Percentiles rank a stretch among this genome's conserved stretches.
These are phyloP conservation scores for Blastobotrys persicus DNA, from an alignment of 1,139 yeast genomes.

Conservation along the genomic window DNA sequence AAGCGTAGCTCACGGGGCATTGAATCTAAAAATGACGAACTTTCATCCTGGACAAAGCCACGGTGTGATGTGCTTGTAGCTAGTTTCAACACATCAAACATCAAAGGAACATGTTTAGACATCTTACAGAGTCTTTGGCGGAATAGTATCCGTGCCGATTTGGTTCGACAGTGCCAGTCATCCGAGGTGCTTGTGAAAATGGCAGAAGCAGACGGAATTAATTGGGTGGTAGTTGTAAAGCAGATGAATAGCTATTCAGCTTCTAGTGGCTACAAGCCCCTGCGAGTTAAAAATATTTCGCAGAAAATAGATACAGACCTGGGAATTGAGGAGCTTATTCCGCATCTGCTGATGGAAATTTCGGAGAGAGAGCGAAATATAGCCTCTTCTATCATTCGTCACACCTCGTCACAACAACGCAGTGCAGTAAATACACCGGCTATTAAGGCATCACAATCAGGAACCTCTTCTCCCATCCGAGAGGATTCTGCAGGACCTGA, in stretches of 20 bases:
- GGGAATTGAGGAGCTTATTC: conserved; percentile 61
- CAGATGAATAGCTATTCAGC: conserved; percentile 44
- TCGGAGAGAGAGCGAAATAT: conserved; percentile 27
- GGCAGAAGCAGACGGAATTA: conserved; percentile 68
- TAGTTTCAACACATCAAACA: conserved; percentile 50
- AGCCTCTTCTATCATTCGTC: background rate
- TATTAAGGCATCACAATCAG: background rate
- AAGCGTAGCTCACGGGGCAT: conserved; percentile 20
- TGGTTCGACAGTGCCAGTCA: conserved; percentile 48
- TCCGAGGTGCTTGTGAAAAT: conserved; percentile 67
- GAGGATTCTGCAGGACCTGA: conserved; percentile 1
- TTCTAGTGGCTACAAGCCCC: conserved; percentile 59
- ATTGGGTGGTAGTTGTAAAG: conserved; percentile 71
- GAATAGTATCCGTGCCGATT: conserved; percentile 67
- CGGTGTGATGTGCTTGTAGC: conserved; percentile 83
- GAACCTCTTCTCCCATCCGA: conserved; percentile 4
- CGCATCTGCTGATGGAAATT: conserved; percentile 48
- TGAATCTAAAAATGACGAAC: conserved; percentile 20
- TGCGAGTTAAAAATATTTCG: conserved; percentile 63
- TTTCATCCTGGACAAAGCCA: conserved; percentile 25
- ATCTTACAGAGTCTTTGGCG: conserved; percentile 68
- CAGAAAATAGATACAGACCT: conserved; percentile 66
- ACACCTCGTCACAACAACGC: background rate
- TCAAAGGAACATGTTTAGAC: conserved; percentile 58
- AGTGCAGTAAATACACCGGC: background rate